Evolutionary conservation across 768 basidiomycete genomes (phyloP).

Genomic region (Ramaria sp.): DNA sequence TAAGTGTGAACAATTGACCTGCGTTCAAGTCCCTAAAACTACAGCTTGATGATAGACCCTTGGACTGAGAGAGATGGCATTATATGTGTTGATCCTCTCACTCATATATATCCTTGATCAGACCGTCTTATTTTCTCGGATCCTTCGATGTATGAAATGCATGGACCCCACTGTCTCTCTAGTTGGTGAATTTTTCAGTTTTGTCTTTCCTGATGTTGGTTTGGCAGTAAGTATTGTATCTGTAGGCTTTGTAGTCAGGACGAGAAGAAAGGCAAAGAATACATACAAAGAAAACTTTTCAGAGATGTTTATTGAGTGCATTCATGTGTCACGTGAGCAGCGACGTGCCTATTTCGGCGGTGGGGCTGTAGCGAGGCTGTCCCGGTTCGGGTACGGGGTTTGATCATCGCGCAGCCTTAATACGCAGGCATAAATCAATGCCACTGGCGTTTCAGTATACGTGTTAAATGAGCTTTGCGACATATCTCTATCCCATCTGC

Average conservation of each 20-base stretch:
- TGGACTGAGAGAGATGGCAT: slow-evolving; percentile 91
- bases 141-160: background rate
- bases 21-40: no score
- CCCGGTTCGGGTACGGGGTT: background rate
- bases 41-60: slow-evolving; percentile 36
- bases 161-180: background rate
- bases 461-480: background rate
- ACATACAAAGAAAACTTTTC: background rate
- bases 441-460: background rate
- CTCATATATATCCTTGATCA: slow-evolving; percentile 36
- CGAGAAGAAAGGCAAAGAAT: background rate
- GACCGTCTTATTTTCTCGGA: background rate
- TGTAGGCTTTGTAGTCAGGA: background rate
- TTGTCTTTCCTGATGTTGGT: background rate
- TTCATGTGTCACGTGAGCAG: no score
- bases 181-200: background rate
- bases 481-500: background rate
- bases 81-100: slow-evolving; percentile 78
- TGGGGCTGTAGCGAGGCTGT: no score
- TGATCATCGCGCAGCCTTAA: background rate
- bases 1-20: slow-evolving; percentile 6
- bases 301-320: no score
- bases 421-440: background rate
- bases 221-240: background rate
- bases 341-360: no score